Evolutionary conservation across 2,329 filamentous ascomycete species (phyloP).

Genomic region (Venturia oleaginea): DNA sequence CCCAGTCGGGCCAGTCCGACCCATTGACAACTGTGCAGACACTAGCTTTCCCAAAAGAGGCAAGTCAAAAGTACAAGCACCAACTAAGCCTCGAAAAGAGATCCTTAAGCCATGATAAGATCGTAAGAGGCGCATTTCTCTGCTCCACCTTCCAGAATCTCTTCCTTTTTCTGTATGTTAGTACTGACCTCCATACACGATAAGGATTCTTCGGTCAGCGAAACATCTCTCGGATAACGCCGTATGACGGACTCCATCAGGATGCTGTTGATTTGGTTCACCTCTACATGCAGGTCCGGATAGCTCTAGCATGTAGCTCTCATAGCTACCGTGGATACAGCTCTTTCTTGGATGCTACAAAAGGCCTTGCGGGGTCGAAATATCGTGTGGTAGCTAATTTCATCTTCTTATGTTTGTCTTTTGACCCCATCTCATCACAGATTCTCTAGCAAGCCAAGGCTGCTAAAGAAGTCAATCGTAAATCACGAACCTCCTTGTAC

Average conservation of each 20-base stretch:
- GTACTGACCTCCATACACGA: neutral
- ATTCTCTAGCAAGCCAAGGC: neutral
- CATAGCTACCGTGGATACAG: constrained; percentile 4
- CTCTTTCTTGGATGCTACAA: neutral
- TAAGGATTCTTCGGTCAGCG: neutral
- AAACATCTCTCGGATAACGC: neutral
- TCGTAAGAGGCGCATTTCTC: neutral
- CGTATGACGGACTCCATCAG: neutral
- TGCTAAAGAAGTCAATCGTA: neutral
- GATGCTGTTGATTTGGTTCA: neutral
- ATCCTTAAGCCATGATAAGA: neutral
- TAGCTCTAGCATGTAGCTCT: neutral
- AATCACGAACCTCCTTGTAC: neutral
- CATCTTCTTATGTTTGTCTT: neutral
- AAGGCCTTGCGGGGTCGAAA: neutral
- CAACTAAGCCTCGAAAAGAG: neutral
- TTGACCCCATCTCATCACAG: neutral
- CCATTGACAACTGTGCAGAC: neutral
- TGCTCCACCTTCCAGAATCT: neutral
- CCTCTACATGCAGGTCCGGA: neutral
- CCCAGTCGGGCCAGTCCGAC: too few species aligned
- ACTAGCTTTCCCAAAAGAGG: neutral
- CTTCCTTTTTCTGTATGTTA: neutral
- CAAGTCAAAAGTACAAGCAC: constrained; percentile 3
- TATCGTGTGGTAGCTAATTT: neutral